phyloP scores from a whole-genome alignment of 225 moss, liverwort and hornwort genomes.

The Rhytidiadelphus loreus region DNA sequence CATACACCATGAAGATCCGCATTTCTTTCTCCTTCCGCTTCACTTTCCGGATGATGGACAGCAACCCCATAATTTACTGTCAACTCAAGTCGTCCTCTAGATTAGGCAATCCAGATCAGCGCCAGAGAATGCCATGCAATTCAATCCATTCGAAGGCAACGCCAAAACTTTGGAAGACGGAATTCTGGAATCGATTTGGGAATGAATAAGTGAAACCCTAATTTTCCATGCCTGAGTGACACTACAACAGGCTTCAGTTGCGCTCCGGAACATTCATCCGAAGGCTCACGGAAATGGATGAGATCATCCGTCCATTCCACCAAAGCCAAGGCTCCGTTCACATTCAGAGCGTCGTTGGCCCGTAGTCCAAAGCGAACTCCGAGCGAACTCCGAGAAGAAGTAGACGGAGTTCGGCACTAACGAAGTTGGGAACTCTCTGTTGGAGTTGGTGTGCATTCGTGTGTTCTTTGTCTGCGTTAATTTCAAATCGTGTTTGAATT shows the following conservation, averaged over 20 bases:
- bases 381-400: background rate
- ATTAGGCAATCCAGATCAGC: background rate
- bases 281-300: background rate
- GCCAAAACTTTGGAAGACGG: background rate
- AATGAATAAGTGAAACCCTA: constrained; percentile 4
- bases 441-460: background rate
- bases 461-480: background rate
- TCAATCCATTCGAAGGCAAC: background rate
- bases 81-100: background rate
- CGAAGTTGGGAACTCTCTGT: background rate
- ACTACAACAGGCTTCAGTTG: background rate
- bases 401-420: background rate
- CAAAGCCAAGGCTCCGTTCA: background rate
- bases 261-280: background rate
- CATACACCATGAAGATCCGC: constrained; percentile 99
- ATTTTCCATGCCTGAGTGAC: background rate
- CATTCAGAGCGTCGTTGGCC: background rate
- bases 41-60: constrained; percentile 93
- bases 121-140: background rate
- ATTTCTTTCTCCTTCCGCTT: constrained; percentile 99
- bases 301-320: background rate
- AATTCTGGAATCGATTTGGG: background rate
- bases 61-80: constrained; percentile 50
- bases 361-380: no score
- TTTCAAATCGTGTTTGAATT: background rate